These are phyloP conservation scores for Coprinellus micaceus DNA, from an alignment of 768 basidiomycete species.

Conservation along the genomic window DNA sequence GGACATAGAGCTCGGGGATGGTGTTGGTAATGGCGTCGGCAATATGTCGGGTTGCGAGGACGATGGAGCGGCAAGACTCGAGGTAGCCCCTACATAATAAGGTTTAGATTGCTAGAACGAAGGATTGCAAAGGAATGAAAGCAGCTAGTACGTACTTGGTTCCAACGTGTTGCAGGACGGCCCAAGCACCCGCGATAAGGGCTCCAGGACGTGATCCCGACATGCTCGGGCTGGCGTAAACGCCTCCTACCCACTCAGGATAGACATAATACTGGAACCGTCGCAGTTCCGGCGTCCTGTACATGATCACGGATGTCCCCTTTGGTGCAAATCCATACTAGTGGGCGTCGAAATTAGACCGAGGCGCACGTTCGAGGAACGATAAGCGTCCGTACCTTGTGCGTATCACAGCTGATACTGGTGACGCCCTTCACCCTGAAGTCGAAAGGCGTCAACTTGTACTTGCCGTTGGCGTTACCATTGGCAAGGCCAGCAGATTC, in stretches of 20 bases:
- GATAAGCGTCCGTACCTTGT: slow-evolving; percentile 55
- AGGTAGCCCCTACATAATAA: slow-evolving; percentile 58
- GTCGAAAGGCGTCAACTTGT: slow-evolving; percentile 72
- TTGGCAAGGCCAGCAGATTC: slow-evolving; percentile 69
- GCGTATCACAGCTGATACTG: slow-evolving; percentile 92
- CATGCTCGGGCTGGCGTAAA: slow-evolving; percentile 87
- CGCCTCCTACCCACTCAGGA: slow-evolving; percentile 79
- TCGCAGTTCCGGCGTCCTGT: slow-evolving; percentile 71
- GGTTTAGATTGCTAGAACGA: background rate
- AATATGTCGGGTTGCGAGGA: slow-evolving; percentile 68
- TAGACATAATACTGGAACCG: slow-evolving; percentile 84
- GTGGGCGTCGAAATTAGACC: slow-evolving; percentile 3
- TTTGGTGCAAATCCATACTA: slow-evolving; percentile 95
- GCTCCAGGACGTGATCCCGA: slow-evolving; percentile 91
- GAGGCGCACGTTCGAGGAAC: slow-evolving; percentile 3
- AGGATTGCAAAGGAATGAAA: too few relatives aligned
- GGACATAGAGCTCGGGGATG: slow-evolving; percentile 81
- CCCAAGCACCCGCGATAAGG: slow-evolving; percentile 93
- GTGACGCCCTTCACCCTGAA: slow-evolving; percentile 91
- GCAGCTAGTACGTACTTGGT: slow-evolving; percentile 57
- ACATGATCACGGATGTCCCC: slow-evolving; percentile 96
- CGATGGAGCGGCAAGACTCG: slow-evolving; percentile 78
- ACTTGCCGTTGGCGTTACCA: slow-evolving; percentile 49
- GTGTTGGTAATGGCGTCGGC: slow-evolving; percentile 59
- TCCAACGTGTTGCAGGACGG: slow-evolving; percentile 92